These are phyloP conservation scores for Hypoxylon subgilvum DNA, from an alignment of 495 filamentous ascomycete species.

Conservation along the genomic window DNA sequence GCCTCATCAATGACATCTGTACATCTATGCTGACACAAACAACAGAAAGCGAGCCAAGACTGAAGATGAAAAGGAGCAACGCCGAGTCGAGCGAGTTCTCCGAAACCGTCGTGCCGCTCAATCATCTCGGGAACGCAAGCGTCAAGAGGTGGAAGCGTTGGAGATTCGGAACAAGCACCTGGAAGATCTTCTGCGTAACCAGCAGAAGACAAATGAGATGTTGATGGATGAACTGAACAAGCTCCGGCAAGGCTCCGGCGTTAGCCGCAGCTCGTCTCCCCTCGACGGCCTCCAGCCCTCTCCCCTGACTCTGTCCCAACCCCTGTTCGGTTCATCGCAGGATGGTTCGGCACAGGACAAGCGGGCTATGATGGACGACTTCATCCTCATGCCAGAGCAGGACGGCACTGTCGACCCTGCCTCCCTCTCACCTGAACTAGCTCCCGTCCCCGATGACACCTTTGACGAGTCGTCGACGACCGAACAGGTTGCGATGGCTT, in stretches of 20 bases:
- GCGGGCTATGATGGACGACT: conserved; percentile 44
- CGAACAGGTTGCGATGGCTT: conserved; percentile 33
- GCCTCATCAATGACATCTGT: neutral
- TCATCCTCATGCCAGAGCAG: conserved; percentile 44
- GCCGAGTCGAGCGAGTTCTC: conserved; percentile 94
- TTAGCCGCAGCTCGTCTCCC: conserved; percentile 49
- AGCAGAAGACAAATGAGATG: conserved; percentile 68
- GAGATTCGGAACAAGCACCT: conserved; percentile 78
- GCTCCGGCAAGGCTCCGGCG: conserved; percentile 62
- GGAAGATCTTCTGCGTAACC: conserved; percentile 66
- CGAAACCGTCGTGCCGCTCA: conserved; percentile 95
- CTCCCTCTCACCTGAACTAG: conserved; percentile 58
- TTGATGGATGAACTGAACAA: conserved; percentile 70
- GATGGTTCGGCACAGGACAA: conserved; percentile 41
- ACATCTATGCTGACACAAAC: conserved; percentile 18
- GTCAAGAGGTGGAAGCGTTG: conserved; percentile 88
- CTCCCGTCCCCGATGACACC: conserved; percentile 50
- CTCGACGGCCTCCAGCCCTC: conserved; percentile 47
- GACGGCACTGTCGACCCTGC: conserved; percentile 60
- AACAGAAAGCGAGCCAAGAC: conserved; percentile 95
- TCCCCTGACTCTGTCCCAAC: conserved; percentile 58
- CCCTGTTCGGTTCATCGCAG: conserved; percentile 54
- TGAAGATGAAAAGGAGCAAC: conserved; percentile 97
- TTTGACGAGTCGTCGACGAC: conserved; percentile 26
- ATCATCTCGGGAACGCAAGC: conserved; percentile 93